These are phyloP conservation scores for Rhizodiscina lignyota DNA, from an alignment of 495 filamentous ascomycete species.

Conservation along the genomic window DNA sequence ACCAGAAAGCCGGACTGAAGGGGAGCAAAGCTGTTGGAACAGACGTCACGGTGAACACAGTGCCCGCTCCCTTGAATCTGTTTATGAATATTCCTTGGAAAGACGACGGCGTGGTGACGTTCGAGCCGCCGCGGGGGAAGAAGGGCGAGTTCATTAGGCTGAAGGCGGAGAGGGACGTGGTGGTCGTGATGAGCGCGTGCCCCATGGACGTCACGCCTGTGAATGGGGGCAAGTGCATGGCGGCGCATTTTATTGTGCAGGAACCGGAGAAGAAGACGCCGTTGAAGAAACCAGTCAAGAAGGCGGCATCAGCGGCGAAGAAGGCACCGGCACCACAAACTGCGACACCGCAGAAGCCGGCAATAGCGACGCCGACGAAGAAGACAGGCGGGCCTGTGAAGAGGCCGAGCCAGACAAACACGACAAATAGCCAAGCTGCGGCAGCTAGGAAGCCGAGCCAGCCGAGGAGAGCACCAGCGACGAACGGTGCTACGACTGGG, in stretches of 20 bases:
- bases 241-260: constrained; percentile 21
- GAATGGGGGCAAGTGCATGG: constrained; percentile 19
- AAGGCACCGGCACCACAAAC: constrained; percentile 1
- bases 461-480: not conserved
- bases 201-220: constrained; percentile 21
- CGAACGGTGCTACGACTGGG: no score
- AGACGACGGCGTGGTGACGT: constrained; percentile 10
- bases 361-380: not conserved
- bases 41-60: constrained; percentile 15
- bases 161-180: constrained; percentile 22
- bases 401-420: not conserved
- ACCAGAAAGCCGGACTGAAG: constrained; percentile 21
- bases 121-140: constrained; percentile 18
- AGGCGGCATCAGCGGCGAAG: constrained; percentile 3
- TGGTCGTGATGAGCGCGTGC: constrained; percentile 26
- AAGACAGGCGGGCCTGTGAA: constrained; percentile 1
- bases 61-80: constrained; percentile 23
- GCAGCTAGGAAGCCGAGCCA: not conserved
- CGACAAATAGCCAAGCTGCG: not conserved
- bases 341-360: constrained; percentile 4
- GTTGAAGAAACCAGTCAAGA: no score
- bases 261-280: no score
- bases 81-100: constrained; percentile 25
- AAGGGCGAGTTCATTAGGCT: constrained; percentile 21
- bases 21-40: constrained; percentile 20